Evolutionary conservation across 2,329 filamentous ascomycete genomes (phyloP), one percentile per base, ranked within the genome.

Genomic region (Chaetomium olivaceum): DNA sequence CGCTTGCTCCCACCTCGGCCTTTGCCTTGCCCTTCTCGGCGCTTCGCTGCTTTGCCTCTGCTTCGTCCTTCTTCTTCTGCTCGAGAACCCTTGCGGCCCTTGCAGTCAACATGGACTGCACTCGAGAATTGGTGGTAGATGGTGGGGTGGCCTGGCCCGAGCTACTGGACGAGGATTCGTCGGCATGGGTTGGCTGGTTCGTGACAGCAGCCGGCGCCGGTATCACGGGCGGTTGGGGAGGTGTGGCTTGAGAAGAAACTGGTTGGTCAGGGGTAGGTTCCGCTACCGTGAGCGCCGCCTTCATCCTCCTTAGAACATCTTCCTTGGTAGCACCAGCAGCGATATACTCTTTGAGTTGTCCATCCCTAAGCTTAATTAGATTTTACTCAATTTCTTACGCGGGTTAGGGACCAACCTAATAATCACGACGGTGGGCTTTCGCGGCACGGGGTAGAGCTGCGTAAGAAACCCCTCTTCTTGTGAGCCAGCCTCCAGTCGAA

Each of bases 391-490:
- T 11, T 55, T 16, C 43, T 8, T 31, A 9, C n/a, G 14, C 11
- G 3, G n/a, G 21, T 5, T 54, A 9, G 11, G 19, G 9, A 74
- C 83, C 61, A 80, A 89, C 85, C 89, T 87, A 71, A 97, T 93
- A 23, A 96, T 81, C 19, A 97, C 84, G 9, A 97, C 78, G 1
- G 90, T 90, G 0, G 94, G 93, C n/a, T 87, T 87, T 70, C 87
- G 87, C 1, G 87, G 85, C n/a, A 97, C 80, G 0, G 92, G 91
- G 72, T 92, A 96, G 73, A 97, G 91, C 55, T 91, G 91, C 11
- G 89, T 85, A 16, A 98, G 82, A 73, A 92, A 96, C 6, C 86
- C 88, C 11, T 92, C 92, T 80, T 97, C 93, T 70, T 90, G 85
- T 1, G 91, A 93, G 25, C 89, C 91, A 21, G 89, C 87, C 39